Base-by-base conservation (phyloP, 495 filamentous ascomycete genomes). In the Tuber borchii region DNA sequence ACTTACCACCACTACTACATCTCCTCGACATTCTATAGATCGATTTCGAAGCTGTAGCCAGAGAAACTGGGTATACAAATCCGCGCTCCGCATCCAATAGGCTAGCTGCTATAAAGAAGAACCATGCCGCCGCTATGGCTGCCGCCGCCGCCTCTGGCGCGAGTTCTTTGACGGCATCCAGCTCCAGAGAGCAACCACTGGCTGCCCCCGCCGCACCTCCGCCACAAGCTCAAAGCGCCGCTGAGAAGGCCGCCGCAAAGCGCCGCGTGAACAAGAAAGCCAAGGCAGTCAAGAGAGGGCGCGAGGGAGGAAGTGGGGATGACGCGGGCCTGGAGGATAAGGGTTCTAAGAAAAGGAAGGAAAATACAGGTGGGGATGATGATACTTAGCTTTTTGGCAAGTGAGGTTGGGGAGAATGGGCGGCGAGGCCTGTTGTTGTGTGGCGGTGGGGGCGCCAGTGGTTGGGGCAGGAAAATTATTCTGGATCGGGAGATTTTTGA, bases 41-140 rank as follows among this genome's bases (percentile, higher is more conserved):
- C 65, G 71, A 78, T 71, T 78, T 77, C 65, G 75, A 78, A 44
- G 71, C 75, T 1, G 77, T 78, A 43, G 77, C 77, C 26, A 77
- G 20, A 65, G 77, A 78, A 65, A 71, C 20, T 1, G 77, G 77
- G 39, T 78, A 78, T 39, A 71, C 61, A 9, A 78, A 78, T 26
- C 68, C 77, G 34, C 70, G 75, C 4, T 78, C 77, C 43, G 77
- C 75, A n/a, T 37, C 75, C 20, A 78, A 78, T 48, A 77, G 45
- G 65, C 71, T 78, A 71, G 20, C 20, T 20, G 65, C 75, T 19
- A 61, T 78, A n/a, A 78, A 69, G 71, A 78, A 78, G 65, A 46
- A 46, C 19, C 74, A 31, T 39, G 39, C 71, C 2, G 71, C 51
- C 43, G 56, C 37, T 17, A 40, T 70, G 8, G 31, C 34, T 22